These are phyloP conservation scores for Diaporthe eres DNA, from an alignment of 2,329 filamentous ascomycete genomes.

Conservation along the genomic window DNA sequence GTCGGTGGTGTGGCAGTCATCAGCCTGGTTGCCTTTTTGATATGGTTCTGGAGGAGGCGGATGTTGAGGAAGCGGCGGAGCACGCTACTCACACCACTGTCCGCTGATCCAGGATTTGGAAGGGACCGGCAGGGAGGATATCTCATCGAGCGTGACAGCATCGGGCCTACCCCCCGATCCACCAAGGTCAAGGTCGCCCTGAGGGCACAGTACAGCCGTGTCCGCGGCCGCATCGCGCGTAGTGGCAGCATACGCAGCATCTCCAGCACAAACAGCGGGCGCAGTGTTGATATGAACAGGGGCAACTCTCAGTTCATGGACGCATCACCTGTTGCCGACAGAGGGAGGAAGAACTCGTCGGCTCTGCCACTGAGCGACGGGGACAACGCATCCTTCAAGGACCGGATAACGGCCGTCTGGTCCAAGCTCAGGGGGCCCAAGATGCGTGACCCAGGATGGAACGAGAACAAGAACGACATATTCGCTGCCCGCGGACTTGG, in stretches of 20 bases:
- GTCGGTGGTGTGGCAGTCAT: constrained; percentile 64
- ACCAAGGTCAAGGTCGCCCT: constrained; percentile 58
- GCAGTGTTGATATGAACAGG: constrained; percentile 64
- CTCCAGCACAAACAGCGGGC: constrained; percentile 51
- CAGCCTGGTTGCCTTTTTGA: constrained; percentile 60
- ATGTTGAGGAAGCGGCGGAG: constrained; percentile 59
- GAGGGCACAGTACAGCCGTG: constrained; percentile 52
- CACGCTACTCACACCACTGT: constrained; percentile 65
- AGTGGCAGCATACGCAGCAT: constrained; percentile 40
- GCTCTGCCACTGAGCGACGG: constrained; percentile 38
- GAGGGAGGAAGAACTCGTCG: constrained; percentile 57
- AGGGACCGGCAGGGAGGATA: constrained; percentile 53
- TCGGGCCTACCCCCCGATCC: constrained; percentile 63
- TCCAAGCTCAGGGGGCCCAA: constrained; percentile 52
- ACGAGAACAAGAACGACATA: constrained; percentile 45
- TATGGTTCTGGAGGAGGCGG: constrained; percentile 66
- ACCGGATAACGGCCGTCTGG: constrained; percentile 62
- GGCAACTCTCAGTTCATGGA: constrained; percentile 68
- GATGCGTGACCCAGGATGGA: constrained; percentile 43
- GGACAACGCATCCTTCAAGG: constrained; percentile 50
- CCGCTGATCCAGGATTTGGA: constrained; percentile 48
- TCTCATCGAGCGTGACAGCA: constrained; percentile 60
- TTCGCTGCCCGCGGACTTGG: constrained; percentile 47
- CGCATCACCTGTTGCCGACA: constrained; percentile 45
- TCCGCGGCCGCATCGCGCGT: constrained; percentile 51